Conservation (phyloP, 805 yeast genomes). For the Cyberlindnera japonica region DNA sequence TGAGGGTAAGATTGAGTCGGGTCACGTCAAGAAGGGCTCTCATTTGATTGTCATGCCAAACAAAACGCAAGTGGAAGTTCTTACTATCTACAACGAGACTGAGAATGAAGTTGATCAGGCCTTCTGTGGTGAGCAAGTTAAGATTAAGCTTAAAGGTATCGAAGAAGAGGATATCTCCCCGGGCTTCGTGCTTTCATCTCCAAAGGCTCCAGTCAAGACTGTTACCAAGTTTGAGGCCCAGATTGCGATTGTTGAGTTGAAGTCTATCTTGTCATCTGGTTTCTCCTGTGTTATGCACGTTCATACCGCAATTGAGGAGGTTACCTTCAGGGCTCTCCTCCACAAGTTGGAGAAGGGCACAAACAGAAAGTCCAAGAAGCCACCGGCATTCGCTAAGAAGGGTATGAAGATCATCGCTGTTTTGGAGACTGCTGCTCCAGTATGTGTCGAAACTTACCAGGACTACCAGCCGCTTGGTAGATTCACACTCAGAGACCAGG, state of each 20-base stretch:
- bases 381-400: conserved; percentile 97
- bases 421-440: conserved; percentile 79
- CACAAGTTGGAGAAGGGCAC: conserved; percentile 97
- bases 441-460: conserved; percentile 88
- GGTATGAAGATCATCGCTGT: conserved; percentile 98
- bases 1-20: conserved; percentile 98
- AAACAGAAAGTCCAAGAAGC: conserved; percentile 91
- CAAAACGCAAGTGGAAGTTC: conserved; percentile 75
- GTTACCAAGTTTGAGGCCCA: conserved; percentile 92
- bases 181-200: conserved; percentile 89
- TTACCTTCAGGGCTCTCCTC: conserved; percentile 70
- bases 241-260: conserved; percentile 93
- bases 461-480: conserved; percentile 97
- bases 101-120: conserved; percentile 92
- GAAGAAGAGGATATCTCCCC: conserved; percentile 94
- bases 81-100: conserved; percentile 88
- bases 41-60: conserved; percentile 89
- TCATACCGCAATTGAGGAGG: conserved; percentile 98
- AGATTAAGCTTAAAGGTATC: conserved; percentile 87
- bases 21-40: conserved; percentile 79
- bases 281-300: conserved; percentile 98
- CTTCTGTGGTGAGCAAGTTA: conserved; percentile 94
- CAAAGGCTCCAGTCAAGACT: conserved; percentile 84
- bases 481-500: conserved; percentile 98
- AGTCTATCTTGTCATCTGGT: conserved; percentile 91